Percentiles rank a stretch among this genome's conserved stretches.
These are phyloP conservation scores for Plectranthus barbatus DNA, from an alignment of 257 asterid genomes.

Conservation along the genomic window DNA sequence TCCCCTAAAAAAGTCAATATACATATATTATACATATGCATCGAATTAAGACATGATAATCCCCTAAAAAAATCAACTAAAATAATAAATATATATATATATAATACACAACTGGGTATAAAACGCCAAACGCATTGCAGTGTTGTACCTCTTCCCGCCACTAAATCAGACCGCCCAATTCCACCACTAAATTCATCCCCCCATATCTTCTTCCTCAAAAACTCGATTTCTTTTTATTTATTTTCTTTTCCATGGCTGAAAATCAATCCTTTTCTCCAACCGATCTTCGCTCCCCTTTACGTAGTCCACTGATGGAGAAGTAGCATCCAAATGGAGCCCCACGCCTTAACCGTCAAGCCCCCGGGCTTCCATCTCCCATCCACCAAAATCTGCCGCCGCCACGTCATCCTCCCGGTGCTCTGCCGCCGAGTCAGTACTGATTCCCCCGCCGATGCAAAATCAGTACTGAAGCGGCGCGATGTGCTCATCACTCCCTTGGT, in stretches of 20 bases:
- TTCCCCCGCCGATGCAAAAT: slow-evolving; percentile 18
- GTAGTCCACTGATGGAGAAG: neutral
- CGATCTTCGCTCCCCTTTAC: neutral
- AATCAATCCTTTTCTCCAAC: neutral
- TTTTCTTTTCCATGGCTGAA: slow-evolving; percentile 12
- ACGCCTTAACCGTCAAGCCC: slow-evolving; percentile 24
- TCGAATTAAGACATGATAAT: no score
- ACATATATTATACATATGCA: no score
- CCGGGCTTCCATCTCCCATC: slow-evolving; percentile 18
- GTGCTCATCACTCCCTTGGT: slow-evolving; percentile 51
- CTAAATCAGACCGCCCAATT: slow-evolving; percentile 1
- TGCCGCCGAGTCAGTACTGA: slow-evolving; percentile 23
- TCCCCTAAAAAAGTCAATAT: no score
- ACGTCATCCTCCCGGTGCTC: slow-evolving; percentile 27
- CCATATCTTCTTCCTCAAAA: slow-evolving; percentile 28
- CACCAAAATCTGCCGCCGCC: slow-evolving; percentile 19
- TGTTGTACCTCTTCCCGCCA: slow-evolving; percentile 22
- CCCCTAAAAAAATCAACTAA: no score
- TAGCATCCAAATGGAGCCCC: slow-evolving; percentile 29
- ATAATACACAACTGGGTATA: neutral
- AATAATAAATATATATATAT: no score
- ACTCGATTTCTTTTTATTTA: neutral
- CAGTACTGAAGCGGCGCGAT: slow-evolving; percentile 44
- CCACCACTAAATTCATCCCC: slow-evolving; percentile 8
- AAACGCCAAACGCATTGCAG: slow-evolving; percentile 10